Conservation (phyloP, 495 filamentous ascomycete genomes). For the Lasiosphaeriaceae sp. region DNA sequence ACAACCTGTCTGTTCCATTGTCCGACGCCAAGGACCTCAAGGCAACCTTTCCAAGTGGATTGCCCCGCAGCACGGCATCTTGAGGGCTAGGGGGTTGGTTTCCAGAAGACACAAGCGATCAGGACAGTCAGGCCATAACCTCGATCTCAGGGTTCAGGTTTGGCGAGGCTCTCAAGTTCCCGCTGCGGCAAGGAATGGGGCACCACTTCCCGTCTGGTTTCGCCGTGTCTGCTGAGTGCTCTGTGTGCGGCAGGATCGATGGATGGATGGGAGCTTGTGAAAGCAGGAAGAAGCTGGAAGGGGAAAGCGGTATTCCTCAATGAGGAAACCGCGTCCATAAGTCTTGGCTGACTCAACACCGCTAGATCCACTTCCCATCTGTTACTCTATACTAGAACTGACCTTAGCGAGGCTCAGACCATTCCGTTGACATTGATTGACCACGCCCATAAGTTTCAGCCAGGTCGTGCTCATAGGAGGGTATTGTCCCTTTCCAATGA, state of each 20-base stretch:
- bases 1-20: neutral
- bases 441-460: neutral
- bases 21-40: neutral
- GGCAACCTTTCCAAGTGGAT: too few relatives aligned
- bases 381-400: too few relatives aligned
- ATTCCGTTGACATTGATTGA: too few relatives aligned
- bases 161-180: neutral
- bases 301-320: conserved; percentile 8
- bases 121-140: neutral
- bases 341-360: neutral
- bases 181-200: neutral
- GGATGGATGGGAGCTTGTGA: too few relatives aligned
- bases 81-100: neutral
- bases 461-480: too few relatives aligned
- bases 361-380: neutral
- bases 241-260: too few relatives aligned
- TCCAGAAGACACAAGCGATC: conserved; percentile 2
- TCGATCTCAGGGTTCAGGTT: neutral
- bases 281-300: neutral
- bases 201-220: neutral
- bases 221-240: neutral
- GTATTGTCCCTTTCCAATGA: too few relatives aligned
- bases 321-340: conserved; percentile 4
- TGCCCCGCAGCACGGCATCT: neutral
- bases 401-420: too few relatives aligned